Conservation (phyloP, 129 eudicot genomes). For the Smallanthus sonchifolius region DNA sequence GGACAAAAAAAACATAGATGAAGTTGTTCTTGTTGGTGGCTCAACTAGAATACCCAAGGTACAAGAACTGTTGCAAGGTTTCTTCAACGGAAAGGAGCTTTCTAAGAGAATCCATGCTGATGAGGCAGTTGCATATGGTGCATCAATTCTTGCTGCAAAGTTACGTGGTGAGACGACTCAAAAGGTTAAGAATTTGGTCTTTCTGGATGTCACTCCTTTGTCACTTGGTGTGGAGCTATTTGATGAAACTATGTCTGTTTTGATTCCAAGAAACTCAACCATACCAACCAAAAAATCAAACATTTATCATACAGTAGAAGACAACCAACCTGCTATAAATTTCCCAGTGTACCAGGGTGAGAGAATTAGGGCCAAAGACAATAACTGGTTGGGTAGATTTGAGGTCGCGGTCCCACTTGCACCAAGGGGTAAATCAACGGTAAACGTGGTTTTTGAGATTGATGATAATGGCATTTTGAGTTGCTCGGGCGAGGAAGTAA, state of each 20-base stretch:
- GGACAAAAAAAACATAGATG: constrained; percentile 6
- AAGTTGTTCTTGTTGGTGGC: constrained; percentile 21
- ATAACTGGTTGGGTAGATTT: constrained; percentile 15
- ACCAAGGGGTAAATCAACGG: constrained; percentile 15
- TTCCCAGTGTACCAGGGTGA: constrained; percentile 16
- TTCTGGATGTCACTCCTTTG: constrained; percentile 18
- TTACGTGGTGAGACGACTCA: constrained; percentile 1
- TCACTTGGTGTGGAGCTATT: constrained; percentile 9
- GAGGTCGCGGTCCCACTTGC: constrained; percentile 16
- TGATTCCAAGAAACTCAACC: constrained; percentile 15
- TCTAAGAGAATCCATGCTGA: constrained; percentile 10
- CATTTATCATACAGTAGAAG: not conserved
- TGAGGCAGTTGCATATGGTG: constrained; percentile 22
- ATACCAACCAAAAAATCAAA: constrained; percentile 1
- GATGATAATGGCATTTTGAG: constrained; percentile 13
- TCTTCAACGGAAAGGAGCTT: constrained; percentile 18
- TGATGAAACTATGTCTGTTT: constrained; percentile 6
- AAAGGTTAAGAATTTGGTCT: constrained; percentile 1
- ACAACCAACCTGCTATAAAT: not conserved
- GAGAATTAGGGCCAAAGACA: constrained; percentile 13
- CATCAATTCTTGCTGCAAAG: constrained; percentile 13
- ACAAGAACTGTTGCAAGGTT: constrained; percentile 13
- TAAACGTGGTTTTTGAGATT: constrained; percentile 14
- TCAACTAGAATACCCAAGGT: constrained; percentile 11
- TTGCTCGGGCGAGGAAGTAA: constrained; percentile 18